Evolutionary conservation across 2,329 filamentous ascomycete species (phyloP).

Genomic region (Emericellopsis atlantica): DNA sequence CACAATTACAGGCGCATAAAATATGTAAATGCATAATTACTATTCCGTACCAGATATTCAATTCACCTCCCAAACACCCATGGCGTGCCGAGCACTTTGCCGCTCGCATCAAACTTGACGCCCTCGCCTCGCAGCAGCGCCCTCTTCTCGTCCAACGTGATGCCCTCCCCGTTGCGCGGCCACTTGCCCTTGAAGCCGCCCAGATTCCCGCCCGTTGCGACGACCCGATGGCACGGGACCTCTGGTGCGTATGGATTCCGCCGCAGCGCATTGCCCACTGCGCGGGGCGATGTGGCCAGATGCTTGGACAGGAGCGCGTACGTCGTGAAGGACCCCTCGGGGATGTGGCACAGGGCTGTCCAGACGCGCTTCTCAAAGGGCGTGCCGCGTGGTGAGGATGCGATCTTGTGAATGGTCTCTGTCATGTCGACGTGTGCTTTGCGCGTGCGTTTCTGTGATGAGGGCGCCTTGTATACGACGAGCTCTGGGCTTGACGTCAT

Average conservation of each 20-base stretch:
- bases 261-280: constrained; percentile 65
- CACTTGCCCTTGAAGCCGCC: constrained; percentile 61
- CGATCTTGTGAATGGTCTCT: constrained; percentile 30
- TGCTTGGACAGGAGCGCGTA: constrained; percentile 61
- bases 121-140: constrained; percentile 49
- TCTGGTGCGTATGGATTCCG: constrained; percentile 72
- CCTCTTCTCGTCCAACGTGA: constrained; percentile 53
- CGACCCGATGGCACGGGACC: constrained; percentile 71
- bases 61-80: constrained; percentile 17
- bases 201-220: constrained; percentile 59
- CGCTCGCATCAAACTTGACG: constrained; percentile 47
- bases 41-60: background rate
- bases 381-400: constrained; percentile 26
- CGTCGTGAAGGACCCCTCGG: constrained; percentile 61
- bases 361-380: constrained; percentile 55
- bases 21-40: background rate
- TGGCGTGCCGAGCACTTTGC: constrained; percentile 45
- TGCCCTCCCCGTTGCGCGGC: constrained; percentile 46
- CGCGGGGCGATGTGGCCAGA: constrained; percentile 59
- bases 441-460: background rate
- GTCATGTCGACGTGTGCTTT: constrained; percentile 12
- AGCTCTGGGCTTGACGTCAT: background rate
- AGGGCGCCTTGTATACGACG: background rate
- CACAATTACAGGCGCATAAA: too few species aligned
- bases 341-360: constrained; percentile 63